Percentiles rank a stretch among this genome's conserved stretches.
These are phyloP conservation scores for Xylaria longipes DNA, from an alignment of 495 filamentous ascomycete species.

Conservation along the genomic window DNA sequence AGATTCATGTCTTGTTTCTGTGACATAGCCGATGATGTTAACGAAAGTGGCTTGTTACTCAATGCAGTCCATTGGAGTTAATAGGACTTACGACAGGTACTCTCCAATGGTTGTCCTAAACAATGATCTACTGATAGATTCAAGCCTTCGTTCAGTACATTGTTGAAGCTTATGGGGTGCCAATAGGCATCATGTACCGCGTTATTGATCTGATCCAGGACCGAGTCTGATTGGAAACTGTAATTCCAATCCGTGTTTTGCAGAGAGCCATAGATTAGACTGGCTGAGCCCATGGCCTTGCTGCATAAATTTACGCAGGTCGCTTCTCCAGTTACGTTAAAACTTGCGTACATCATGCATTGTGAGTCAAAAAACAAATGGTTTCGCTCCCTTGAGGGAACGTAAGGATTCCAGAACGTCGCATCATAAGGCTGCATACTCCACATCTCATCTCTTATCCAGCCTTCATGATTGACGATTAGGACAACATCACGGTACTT, in stretches of 20 bases:
- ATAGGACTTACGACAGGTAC: background rate
- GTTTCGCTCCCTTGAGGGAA: background rate
- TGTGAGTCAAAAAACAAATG: background rate
- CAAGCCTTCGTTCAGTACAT: background rate
- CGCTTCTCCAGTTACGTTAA: background rate
- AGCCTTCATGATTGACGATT: background rate
- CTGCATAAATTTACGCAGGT: background rate
- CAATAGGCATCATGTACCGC: background rate
- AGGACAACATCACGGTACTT: background rate
- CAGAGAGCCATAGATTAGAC: background rate
- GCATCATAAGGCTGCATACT: background rate
- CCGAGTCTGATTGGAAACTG: background rate
- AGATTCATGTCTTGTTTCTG: background rate
- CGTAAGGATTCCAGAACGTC: background rate
- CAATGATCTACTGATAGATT: background rate
- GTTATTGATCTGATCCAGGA: background rate
- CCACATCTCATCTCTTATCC: background rate
- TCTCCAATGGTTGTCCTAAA: background rate
- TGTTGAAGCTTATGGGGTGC: background rate
- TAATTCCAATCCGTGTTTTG: background rate
- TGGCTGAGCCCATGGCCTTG: background rate
- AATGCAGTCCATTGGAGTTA: background rate
- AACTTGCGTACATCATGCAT: background rate
- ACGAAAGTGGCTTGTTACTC: background rate
- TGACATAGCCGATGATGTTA: background rate